Percentiles rank a stretch among this genome's conserved stretches.
These are phyloP conservation scores for Sicyos baderoa DNA, from an alignment of 306 rosid species.

Conservation along the genomic window DNA sequence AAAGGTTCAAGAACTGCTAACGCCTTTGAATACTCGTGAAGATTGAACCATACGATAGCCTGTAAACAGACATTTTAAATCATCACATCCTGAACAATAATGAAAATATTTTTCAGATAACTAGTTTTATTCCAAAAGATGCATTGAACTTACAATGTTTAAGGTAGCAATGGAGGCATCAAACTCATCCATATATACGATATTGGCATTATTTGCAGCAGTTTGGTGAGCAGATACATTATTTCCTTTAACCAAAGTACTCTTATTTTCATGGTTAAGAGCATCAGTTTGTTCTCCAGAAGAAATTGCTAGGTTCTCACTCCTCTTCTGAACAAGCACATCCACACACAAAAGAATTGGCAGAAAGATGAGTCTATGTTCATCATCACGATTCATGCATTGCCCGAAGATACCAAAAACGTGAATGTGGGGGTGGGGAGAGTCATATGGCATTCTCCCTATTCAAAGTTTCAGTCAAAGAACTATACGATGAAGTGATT, in stretches of 20 bases:
- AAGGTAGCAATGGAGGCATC: conserved; percentile 63
- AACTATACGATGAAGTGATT: too few species aligned
- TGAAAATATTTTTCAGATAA: not conserved
- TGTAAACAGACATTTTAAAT: conserved; percentile 21
- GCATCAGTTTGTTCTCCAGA: conserved; percentile 64
- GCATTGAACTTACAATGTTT: conserved; percentile 30
- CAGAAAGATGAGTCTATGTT: conserved; percentile 19
- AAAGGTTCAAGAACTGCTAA: conserved; percentile 75
- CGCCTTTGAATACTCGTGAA: conserved; percentile 74
- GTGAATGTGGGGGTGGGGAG: not conserved
- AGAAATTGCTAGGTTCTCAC: conserved; percentile 55
- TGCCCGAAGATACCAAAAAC: not conserved
- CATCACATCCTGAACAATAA: conserved; percentile 5
- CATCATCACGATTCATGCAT: not conserved
- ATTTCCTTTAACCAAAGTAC: conserved; percentile 55
- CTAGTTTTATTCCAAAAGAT: not conserved
- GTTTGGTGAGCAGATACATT: conserved; percentile 38
- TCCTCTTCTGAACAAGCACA: conserved; percentile 53
- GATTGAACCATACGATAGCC: conserved; percentile 94
- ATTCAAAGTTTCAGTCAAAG: not conserved
- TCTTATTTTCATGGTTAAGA: conserved; percentile 50
- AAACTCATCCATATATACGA: conserved; percentile 58
- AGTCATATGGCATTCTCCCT: not conserved
- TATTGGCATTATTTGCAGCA: conserved; percentile 37
- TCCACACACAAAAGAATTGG: conserved; percentile 21